Percentiles rank a stretch among this genome's conserved stretches.
Conservation (phyloP, 164 flowering plant genomes). For the Tetracentron sinense region DNA sequence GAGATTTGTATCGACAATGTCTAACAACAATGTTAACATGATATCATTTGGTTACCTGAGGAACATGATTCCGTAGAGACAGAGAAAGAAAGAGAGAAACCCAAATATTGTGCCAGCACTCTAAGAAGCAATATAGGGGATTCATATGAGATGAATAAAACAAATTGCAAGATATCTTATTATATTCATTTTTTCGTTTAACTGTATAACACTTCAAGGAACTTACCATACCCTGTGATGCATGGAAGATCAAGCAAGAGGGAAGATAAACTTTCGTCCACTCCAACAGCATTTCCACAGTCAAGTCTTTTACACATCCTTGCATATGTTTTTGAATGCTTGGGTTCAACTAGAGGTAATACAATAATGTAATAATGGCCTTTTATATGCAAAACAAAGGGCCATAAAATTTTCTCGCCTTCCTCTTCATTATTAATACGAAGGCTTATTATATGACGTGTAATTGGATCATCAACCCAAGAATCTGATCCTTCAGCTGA, state of each 20-base stretch:
- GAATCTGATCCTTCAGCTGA: constrained; percentile 90
- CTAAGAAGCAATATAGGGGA: background rate
- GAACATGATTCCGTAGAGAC: too few relatives aligned
- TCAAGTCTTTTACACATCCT: constrained; percentile 60
- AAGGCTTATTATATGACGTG: constrained; percentile 81
- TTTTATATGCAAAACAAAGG: constrained; percentile 70
- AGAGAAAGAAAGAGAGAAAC: too few relatives aligned
- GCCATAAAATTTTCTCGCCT: constrained; percentile 63
- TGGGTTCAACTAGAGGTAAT: constrained; percentile 86
- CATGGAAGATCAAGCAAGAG: constrained; percentile 87
- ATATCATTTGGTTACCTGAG: too few relatives aligned
- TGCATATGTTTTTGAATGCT: constrained; percentile 57
- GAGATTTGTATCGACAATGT: too few relatives aligned
- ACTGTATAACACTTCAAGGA: constrained; percentile 19
- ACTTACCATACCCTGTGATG: constrained; percentile 99
- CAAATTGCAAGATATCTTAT: background rate
- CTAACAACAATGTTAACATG: too few relatives aligned
- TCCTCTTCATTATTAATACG: constrained; percentile 53
- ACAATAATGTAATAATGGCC: constrained; percentile 63
- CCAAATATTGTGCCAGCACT: background rate
- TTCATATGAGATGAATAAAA: background rate
- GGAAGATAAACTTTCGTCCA: constrained; percentile 72
- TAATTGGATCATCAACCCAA: constrained; percentile 98
- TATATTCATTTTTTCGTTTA: background rate
- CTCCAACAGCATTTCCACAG: constrained; percentile 76